phyloP scores from a whole-genome alignment of 352 stramenopile genomes.

The Globisporangium canariense region DNA sequence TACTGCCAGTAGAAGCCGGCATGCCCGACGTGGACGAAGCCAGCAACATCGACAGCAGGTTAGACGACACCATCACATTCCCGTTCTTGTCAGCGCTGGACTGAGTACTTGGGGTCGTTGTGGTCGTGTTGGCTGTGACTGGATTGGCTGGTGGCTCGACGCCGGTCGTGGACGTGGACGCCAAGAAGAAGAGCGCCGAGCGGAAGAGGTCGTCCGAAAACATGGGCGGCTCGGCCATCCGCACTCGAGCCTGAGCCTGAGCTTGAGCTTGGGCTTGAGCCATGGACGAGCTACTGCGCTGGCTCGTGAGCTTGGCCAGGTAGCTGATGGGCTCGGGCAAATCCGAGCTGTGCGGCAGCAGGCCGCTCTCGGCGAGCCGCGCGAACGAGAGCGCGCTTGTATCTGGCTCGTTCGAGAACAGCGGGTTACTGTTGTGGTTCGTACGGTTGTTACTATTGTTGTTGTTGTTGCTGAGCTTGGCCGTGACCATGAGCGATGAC shows the following conservation, averaged over 20 bases:
- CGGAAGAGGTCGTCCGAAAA: conserved; percentile 66
- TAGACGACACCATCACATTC: conserved; percentile 27
- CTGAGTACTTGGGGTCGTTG: neutral
- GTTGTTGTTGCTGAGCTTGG: conserved; percentile 11
- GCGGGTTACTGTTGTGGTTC: conserved; percentile 29
- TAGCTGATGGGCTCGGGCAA: conserved; percentile 69
- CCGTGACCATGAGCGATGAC: conserved; percentile 1
- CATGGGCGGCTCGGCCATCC: conserved; percentile 15
- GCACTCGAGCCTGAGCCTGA: neutral
- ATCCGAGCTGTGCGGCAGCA: conserved; percentile 53
- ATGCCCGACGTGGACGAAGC: conserved; percentile 48
- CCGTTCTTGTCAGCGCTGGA: conserved; percentile 15
- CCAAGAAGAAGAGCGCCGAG: conserved; percentile 60
- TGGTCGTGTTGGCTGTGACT: neutral
- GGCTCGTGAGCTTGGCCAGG: conserved; percentile 26
- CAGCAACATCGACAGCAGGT: conserved; percentile 44
- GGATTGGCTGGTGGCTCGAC: conserved; percentile 15
- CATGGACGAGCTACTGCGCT: neutral
- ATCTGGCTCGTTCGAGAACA: conserved; percentile 57
- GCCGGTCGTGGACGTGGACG: conserved; percentile 51
- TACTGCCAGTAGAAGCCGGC: neutral
- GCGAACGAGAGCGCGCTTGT: conserved; percentile 33
- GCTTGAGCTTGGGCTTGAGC: neutral
- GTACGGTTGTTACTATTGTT: neutral
- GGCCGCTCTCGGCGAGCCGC: conserved; percentile 32